Percentiles rank a stretch among this genome's conserved stretches.
phyloP scores from a whole-genome alignment of 1,284 basidiomycete species.

The Schizopora paradoxa region DNA sequence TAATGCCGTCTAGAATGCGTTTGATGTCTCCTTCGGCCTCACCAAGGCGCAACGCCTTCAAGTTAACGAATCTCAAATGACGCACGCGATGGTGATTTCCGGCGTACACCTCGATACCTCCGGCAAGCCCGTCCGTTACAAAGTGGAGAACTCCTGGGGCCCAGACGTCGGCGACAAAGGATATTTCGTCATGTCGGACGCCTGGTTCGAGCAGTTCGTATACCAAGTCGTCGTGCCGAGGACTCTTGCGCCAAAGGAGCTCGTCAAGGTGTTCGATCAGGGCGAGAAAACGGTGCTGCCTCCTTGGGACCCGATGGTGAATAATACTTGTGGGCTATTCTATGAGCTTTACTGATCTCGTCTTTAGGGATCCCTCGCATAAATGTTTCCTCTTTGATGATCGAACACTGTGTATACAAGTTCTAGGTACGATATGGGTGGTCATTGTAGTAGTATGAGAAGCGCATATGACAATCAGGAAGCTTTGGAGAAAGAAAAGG shows the following conservation, averaged over 20 bases:
- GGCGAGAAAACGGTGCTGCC: constrained; percentile 63
- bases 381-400: no score
- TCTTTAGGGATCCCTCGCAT: constrained; percentile 1
- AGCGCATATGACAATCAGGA: no score
- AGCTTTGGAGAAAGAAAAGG: no score
- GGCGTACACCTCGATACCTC: constrained; percentile 80
- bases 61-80: constrained; percentile 83
- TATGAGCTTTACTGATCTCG: no score
- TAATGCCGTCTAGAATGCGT: constrained; percentile 38
- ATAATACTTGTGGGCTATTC: no score
- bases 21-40: constrained; percentile 51
- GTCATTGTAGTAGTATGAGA: no score
- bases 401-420: no score
- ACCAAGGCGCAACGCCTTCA: constrained; percentile 84
- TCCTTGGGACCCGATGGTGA: constrained; percentile 89
- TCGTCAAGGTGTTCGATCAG: constrained; percentile 74
- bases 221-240: constrained; percentile 88
- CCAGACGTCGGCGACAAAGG: constrained; percentile 78
- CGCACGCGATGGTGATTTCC: constrained; percentile 91
- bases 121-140: constrained; percentile 81
- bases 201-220: constrained; percentile 90
- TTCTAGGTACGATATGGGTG: no score
- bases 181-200: constrained; percentile 88
- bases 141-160: constrained; percentile 96
- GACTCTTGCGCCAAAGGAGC: constrained; percentile 71